Evolutionary conservation across 2,329 filamentous ascomycete genomes (phyloP).

Genomic region (Pseudopithomyces maydicus): DNA sequence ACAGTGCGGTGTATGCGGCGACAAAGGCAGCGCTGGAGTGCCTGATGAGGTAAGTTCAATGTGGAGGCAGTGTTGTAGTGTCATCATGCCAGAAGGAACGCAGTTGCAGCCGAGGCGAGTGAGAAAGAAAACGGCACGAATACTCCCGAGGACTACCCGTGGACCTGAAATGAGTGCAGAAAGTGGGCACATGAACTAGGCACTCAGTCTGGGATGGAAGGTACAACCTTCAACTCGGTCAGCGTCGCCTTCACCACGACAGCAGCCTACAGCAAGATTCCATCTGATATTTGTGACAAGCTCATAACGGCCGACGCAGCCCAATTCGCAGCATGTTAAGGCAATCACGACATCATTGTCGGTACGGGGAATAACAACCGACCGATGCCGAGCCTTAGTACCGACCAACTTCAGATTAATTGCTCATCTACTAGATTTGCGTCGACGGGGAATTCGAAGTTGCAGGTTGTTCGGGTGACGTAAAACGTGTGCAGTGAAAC

Average conservation of each 20-base stretch:
- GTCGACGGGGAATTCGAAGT: not conserved
- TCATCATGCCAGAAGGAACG: not conserved
- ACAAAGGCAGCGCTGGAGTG: conserved; percentile 24
- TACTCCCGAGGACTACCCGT: no score
- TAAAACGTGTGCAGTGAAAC: not conserved
- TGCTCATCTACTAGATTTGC: not conserved
- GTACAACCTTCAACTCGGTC: conserved; percentile 32
- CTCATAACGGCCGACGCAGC: conserved; percentile 19
- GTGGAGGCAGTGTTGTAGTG: not conserved
- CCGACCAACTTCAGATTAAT: not conserved
- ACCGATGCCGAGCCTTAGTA: not conserved
- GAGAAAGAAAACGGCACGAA: no score
- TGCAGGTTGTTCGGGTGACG: conserved; percentile 3
- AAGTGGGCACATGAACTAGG: conserved; percentile 25
- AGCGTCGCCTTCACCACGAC: conserved; percentile 30
- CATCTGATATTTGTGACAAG: conserved; percentile 13
- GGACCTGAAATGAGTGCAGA: no score
- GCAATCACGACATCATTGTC: not conserved
- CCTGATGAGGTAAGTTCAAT: conserved; percentile 19
- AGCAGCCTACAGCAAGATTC: conserved; percentile 20
- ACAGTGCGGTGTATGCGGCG: conserved; percentile 21
- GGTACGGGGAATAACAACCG: not conserved
- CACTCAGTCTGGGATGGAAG: conserved; percentile 21
- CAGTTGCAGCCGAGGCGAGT: no score
- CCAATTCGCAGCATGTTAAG: conserved; percentile 5